Evolutionary conservation across 345 rosid species (phyloP).

Genomic region (Lepidium aucheri): DNA sequence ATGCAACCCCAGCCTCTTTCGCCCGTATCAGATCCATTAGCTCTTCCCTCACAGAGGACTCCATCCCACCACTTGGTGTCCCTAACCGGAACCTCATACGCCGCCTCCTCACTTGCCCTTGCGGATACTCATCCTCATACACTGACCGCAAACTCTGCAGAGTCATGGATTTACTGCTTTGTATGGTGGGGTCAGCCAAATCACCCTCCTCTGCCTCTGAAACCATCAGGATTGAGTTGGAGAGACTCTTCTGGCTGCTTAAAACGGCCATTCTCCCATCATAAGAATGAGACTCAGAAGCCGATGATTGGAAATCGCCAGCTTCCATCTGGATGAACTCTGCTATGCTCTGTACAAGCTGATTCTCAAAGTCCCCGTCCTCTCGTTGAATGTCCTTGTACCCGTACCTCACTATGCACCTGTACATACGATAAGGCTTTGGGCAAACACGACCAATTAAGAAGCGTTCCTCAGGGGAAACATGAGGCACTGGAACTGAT

Average conservation of each 20-base stretch:
- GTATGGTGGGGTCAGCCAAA: slow-evolving; percentile 31
- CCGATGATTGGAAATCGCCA: slow-evolving; percentile 46
- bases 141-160: slow-evolving; percentile 61
- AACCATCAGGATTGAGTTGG: slow-evolving; percentile 43
- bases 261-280: slow-evolving; percentile 96
- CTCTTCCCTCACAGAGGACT: slow-evolving; percentile 70
- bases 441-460: slow-evolving; percentile 94
- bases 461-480: slow-evolving; percentile 84
- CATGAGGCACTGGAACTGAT: slow-evolving; percentile 90
- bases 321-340: slow-evolving; percentile 98
- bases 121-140: slow-evolving; percentile 62
- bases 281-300: slow-evolving; percentile 51
- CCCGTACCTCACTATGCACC: slow-evolving; percentile 93
- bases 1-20: slow-evolving; percentile 84
- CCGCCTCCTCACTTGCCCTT: slow-evolving; percentile 41
- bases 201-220: slow-evolving; percentile 46
- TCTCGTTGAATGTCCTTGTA: slow-evolving; percentile 87
- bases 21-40: slow-evolving; percentile 70
- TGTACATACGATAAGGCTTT: slow-evolving; percentile 85
- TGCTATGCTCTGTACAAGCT: slow-evolving; percentile 78
- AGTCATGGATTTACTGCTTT: slow-evolving; percentile 63
- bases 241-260: slow-evolving; percentile 49
- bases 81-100: slow-evolving; percentile 60
- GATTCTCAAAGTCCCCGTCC: slow-evolving; percentile 73
- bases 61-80: slow-evolving; percentile 49